Evolutionary conservation across 169 alveolate species (phyloP), one percentile per base, ranked within the genome.

Genomic region (Cryptosporidium muris): DNA sequence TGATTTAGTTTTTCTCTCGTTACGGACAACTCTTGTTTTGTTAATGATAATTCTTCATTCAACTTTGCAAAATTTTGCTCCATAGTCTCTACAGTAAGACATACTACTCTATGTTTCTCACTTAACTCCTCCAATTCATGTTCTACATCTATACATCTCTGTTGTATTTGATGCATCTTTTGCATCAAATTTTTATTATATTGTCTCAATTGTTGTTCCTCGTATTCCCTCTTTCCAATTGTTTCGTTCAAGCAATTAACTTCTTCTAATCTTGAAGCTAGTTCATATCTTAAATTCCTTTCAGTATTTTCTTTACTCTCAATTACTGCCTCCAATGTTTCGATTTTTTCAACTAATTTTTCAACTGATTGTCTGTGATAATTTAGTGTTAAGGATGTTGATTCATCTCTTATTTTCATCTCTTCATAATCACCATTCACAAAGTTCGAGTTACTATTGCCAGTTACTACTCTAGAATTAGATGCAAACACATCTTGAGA

Each of bases 51-150:
- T 12, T 74, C 85, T 25, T 74, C 74, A 48, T 68, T 74, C 16
- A 74, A 60, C 60, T 74, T 66, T 34, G 7, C n/a, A 25, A 74
- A 58, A 1, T 66, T 74, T 38, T 74, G 85, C 8, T 74, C 85
- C 85, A 74, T 74, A 14, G 85, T 68, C 37, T 74, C 85, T 42
- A 66, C 85, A 2, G 85, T 58, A 38, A 68, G 74, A 74, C 54
- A 58, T 34, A 74, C 45, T 43, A 74, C 85, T 42, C 85, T 56
- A 9, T 68, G 60, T 16, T 63, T 74, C 51, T 74, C 85, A 45
- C 60, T 66, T 36, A 36, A 74, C 9, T 74, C 85, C 43, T 58
- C 43, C n/a, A 74, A 51, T 40, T 74, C 85, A 58, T 74, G 66
- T 40, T 74, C 85, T 16, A 54, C 16, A 45, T 74, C 51, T 9